phyloP scores from a whole-genome alignment of 495 filamentous ascomycete genomes.

The Aeminium ludgeri region DNA sequence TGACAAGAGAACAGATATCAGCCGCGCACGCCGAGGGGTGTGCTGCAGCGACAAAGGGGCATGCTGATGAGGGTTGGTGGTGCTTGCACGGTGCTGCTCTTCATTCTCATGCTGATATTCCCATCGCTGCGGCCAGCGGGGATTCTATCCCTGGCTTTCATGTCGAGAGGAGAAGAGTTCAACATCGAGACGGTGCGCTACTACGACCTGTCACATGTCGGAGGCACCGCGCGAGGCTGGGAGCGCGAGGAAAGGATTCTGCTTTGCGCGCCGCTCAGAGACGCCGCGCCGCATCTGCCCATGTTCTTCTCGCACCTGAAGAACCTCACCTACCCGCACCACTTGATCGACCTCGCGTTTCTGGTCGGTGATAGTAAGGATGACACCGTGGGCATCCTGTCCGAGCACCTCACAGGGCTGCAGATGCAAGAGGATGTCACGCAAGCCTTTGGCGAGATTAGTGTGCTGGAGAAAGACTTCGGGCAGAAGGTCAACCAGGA shows the following conservation, averaged over 20 bases:
- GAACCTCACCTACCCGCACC: conserved; percentile 95
- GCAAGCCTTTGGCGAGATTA: conserved; percentile 87
- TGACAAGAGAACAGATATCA: conserved; percentile 48
- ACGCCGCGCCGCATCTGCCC: conserved; percentile 79
- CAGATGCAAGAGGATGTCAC: conserved; percentile 62
- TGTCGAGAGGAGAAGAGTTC: conserved; percentile 48
- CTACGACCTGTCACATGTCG: conserved; percentile 82
- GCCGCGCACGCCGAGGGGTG: conserved; percentile 54
- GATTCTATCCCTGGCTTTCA: conserved; percentile 48
- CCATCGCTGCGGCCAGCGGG: conserved; percentile 49
- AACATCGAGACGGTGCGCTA: conserved; percentile 87
- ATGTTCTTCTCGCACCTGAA: conserved; percentile 97
- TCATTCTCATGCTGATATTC: conserved; percentile 49
- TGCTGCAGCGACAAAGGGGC: conserved; percentile 55
- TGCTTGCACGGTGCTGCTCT: conserved; percentile 38
- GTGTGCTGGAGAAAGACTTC: conserved; percentile 97
- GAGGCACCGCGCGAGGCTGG: conserved; percentile 82
- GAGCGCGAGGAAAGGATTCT: conserved; percentile 88
- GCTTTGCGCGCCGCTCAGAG: conserved; percentile 84
- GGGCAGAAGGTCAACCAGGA: conserved; percentile 96
- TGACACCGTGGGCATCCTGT: conserved; percentile 60
- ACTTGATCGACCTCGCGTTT: conserved; percentile 90
- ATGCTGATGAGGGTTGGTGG: conserved; percentile 49
- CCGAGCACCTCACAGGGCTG: conserved; percentile 56
- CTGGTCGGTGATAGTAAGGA: conserved; percentile 97